Evolutionary conservation across 148 eudicot genomes (phyloP).

Genomic region (Pouteria glomerata): DNA sequence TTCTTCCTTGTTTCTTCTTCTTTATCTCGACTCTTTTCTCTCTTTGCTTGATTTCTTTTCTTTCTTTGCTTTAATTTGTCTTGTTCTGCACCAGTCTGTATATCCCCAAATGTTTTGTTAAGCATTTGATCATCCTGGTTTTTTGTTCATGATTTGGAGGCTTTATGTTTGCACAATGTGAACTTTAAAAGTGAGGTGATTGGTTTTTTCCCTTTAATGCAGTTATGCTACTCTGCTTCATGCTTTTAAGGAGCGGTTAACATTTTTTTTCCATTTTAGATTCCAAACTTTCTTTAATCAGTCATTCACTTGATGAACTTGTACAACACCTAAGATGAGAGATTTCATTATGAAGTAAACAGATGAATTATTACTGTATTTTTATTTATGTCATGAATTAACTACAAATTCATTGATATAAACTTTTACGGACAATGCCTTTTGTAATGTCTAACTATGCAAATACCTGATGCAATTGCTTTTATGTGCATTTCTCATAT

Average conservation of each 20-base stretch:
- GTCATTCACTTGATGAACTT: no score
- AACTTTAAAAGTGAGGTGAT: neutral
- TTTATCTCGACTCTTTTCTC: no score
- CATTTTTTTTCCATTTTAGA: neutral
- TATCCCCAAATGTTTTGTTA: no score
- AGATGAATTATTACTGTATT: no score
- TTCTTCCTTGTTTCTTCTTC: no score
- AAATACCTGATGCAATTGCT: no score
- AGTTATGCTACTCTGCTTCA: neutral
- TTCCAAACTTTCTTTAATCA: neutral
- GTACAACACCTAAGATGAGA: no score
- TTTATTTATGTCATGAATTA: no score
- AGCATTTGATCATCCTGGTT: neutral
- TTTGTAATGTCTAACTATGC: neutral
- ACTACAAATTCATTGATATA: neutral
- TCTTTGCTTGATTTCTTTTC: no score
- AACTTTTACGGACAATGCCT: neutral
- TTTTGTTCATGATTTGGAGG: neutral
- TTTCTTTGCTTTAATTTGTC: no score
- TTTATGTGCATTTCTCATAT: neutral
- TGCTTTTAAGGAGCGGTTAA: neutral
- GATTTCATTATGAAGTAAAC: no score
- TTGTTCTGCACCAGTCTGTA: neutral
- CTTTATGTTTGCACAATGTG: neutral
- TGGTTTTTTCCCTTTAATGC: no score